Percentiles rank a stretch among this genome's conserved stretches.
Conservation (phyloP, 106 monocot genomes). For the Platanthera guangdongensis region DNA sequence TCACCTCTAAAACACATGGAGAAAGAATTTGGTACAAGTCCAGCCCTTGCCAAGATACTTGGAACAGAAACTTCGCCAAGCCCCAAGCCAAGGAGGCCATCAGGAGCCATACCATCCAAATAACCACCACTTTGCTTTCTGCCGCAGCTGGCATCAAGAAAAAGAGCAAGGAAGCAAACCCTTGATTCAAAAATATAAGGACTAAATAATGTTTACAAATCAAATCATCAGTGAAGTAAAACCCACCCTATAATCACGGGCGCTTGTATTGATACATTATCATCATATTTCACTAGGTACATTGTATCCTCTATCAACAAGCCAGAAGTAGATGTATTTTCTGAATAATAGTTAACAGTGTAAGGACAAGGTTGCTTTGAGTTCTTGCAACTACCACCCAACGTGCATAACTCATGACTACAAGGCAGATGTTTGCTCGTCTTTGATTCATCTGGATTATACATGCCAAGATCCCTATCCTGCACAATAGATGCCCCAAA, state of each 20-base stretch:
- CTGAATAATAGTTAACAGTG: constrained; percentile 65
- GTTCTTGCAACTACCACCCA: constrained; percentile 46
- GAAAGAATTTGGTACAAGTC: constrained; percentile 78
- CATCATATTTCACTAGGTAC: constrained; percentile 41
- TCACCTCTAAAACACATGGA: constrained; percentile 85
- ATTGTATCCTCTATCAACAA: constrained; percentile 70
- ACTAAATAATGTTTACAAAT: not conserved
- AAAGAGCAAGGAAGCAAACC: not conserved
- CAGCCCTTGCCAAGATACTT: constrained; percentile 67
- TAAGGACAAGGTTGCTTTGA: constrained; percentile 81
- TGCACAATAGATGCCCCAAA: constrained; percentile 97
- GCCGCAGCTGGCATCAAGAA: constrained; percentile 57
- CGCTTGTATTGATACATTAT: constrained; percentile 30
- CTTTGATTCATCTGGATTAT: constrained; percentile 70
- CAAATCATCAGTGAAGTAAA: not conserved
- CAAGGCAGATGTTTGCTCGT: constrained; percentile 79
- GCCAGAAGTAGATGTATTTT: constrained; percentile 86
- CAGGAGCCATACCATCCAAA: constrained; percentile 93
- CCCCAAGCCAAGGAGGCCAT: constrained; percentile 95
- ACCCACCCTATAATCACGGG: constrained; percentile 78
- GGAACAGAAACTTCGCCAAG: constrained; percentile 85
- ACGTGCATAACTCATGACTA: constrained; percentile 68
- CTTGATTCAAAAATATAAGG: not conserved
- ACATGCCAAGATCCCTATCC: constrained; percentile 86
- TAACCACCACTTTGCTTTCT: constrained; percentile 85